These are phyloP conservation scores for Crithidia bombi DNA, from an alignment of 208 protist genomes.

Conservation along the genomic window DNA sequence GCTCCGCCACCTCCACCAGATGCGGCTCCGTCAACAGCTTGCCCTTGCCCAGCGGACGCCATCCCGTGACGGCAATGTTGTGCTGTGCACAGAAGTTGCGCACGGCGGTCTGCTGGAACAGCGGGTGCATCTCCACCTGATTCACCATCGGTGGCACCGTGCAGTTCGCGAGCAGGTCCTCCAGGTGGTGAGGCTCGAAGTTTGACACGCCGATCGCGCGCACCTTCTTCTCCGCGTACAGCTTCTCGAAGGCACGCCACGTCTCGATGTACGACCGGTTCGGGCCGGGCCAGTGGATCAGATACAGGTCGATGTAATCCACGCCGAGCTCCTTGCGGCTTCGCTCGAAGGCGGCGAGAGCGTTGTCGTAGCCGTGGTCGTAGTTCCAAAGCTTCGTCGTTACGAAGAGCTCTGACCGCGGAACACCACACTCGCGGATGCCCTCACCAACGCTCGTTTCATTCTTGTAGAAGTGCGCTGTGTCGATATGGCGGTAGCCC, in stretches of 20 bases:
- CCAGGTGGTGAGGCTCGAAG: slow-evolving; percentile 61
- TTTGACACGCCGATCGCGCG: slow-evolving; percentile 90
- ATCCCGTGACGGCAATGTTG: slow-evolving; percentile 78
- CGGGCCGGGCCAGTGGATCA: slow-evolving; percentile 98
- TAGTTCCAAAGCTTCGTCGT: slow-evolving; percentile 88
- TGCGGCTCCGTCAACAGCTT: too few relatives aligned
- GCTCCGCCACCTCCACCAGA: too few relatives aligned
- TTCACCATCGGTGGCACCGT: slow-evolving; percentile 85
- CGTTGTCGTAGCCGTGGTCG: slow-evolving; percentile 64
- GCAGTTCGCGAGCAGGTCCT: slow-evolving; percentile 66
- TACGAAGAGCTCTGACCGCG: slow-evolving; percentile 89
- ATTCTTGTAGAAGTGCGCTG: slow-evolving; percentile 86
- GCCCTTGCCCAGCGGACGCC: slow-evolving; percentile 82
- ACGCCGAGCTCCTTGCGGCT: slow-evolving; percentile 76
- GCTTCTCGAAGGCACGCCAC: slow-evolving; percentile 86
- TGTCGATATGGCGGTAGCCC: slow-evolving; percentile 92
- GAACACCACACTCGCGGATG: slow-evolving; percentile 55
- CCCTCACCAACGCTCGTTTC: slow-evolving; percentile 81
- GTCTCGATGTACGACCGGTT: slow-evolving; percentile 68
- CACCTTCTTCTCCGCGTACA: slow-evolving; percentile 76
- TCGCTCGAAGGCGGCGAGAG: slow-evolving; percentile 59
- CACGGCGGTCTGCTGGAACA: slow-evolving; percentile 54
- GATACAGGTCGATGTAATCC: slow-evolving; percentile 95
- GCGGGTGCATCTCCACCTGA: slow-evolving; percentile 91
- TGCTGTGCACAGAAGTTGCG: slow-evolving; percentile 68